These are phyloP conservation scores for Scheffersomyces amazonensis DNA, from an alignment of 805 yeast genomes.

Conservation along the genomic window DNA sequence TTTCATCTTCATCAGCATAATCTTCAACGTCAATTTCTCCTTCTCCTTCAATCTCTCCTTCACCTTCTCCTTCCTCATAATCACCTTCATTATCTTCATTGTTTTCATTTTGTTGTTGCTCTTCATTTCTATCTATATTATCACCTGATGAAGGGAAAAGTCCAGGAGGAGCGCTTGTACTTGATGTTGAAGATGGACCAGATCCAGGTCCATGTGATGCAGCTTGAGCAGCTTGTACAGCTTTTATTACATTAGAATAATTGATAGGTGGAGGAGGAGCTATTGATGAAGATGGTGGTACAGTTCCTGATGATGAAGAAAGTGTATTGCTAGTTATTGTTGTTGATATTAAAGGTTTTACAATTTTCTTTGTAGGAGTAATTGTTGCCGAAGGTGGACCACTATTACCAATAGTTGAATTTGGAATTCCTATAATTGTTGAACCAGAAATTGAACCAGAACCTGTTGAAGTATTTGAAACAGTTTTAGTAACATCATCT, in stretches of 20 bases:
- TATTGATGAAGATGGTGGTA: conserved; percentile 14
- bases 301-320: neutral
- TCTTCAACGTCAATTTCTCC: conserved; percentile 5
- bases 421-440: neutral
- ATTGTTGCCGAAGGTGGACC: conserved; percentile 6
- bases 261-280: conserved; percentile 21
- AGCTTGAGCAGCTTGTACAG: conserved; percentile 15
- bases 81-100: conserved; percentile 10
- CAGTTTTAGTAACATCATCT: neutral
- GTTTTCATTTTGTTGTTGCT: conserved; percentile 5
- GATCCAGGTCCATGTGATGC: conserved; percentile 2
- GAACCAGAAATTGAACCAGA: neutral
- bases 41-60: neutral
- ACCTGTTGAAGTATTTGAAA: neutral
- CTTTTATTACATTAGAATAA: conserved; percentile 22
- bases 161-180: conserved; percentile 7
- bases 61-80: conserved; percentile 5
- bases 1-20: conserved; percentile 11
- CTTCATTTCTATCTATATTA: conserved; percentile 9
- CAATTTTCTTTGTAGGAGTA: conserved; percentile 5
- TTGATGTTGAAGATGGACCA: conserved; percentile 6
- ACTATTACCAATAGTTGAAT: too few relatives aligned
- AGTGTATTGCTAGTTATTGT: conserved; percentile 2
- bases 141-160: too few relatives aligned
- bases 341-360: conserved; percentile 7